Evolutionary conservation across 192 early-diverging fungal genomes (phyloP), one percentile per base, ranked within the genome.

Genomic region (Coemansia sp.): DNA sequence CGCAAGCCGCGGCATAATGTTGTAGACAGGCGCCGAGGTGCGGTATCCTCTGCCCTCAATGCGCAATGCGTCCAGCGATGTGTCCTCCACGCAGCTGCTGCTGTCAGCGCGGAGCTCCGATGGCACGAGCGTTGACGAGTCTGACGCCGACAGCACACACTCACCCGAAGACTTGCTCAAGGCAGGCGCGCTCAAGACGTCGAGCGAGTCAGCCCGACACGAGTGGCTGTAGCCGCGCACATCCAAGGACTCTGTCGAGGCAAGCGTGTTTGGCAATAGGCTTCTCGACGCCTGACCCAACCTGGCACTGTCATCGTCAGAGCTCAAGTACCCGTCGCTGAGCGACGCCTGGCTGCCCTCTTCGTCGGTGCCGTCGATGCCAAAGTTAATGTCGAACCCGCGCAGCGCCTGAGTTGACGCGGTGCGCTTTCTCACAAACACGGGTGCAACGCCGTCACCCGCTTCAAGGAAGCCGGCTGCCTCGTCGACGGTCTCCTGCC

Each of bases 391-490:
- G 65, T 81, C 70, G 17, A 81, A 76, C 4, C 61, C 66, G 37
- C 42, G 69, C 57, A 81, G 53, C 10, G 78, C 78, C 66, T 81
- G 69, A 25, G 62, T 81, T 4, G 78, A 81, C 17, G 78, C 78
- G 8, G 78, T 75, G 62, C 78, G 78, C 62, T 65, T 71, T 10
- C 68, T 35, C 7, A 40, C 20, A 46, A 75, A 72, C 12, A 47
- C 24, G 3, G 78, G 63, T 59, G 54, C 39, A 53, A 61, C 45
- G 8, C 37, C 19, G 20, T 11, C 15, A 27, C 11, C 31, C 27
- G 51, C 27, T 31, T 54, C 27, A 54, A 17, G n/a, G 14, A 32
- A n/a, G 27, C 62, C 51, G 49, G 32, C 41, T 25, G 9, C 24
- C 17, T 59, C 54, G 54, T 59, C 39, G 15, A 32, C 39, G 56